Base-by-base conservation (phyloP, 352 stramenopile genomes). In the Globisporangium parvum region DNA sequence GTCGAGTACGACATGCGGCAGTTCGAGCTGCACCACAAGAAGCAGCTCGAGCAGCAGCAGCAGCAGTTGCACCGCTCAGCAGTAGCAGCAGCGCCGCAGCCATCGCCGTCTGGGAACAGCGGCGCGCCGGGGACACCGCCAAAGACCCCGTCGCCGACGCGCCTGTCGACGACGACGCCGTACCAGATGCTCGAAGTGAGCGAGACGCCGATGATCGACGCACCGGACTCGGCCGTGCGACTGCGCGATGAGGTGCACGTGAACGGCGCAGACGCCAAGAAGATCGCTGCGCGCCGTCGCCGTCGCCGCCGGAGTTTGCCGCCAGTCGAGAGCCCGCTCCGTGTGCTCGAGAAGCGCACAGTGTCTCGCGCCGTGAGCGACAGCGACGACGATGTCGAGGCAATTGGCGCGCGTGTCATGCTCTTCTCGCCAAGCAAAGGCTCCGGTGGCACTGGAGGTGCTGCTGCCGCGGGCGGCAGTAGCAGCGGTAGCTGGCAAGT, bases 1-100 rank as follows among this genome's bases (percentile, higher is more conserved):
- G 82, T 99, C 33, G 92, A 98, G 63, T 98, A 98, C 55, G 96
- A 99, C 64, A 66, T 97, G 53, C 85, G 84, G 1, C 85, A 95
- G 59, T 75, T 73, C 44, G 79, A 91, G 48, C 50, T 88, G 24
- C 75, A 88, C 33, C 76, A 80, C 51, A 73, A 87, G 46, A 74
- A 79, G 14, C 67, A 71, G 33, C 49, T 71, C 24, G 59, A 71
- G 17, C 40, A 64, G 26, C 64, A 85, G 42, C 69, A 79, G 47
- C 65, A 67, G n/a, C 61, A 77, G 45, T 33, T 65, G 47, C 52
- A 57, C n/a, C 28, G 55, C 20, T 28, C 33, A 17, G 28, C 31
- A 1, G 47, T 10, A 15, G n/a, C 45, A 15, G 17, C 45, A 23
- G 44, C 31, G 17, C 15, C 57, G 12, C n/a, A 37, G 20, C 14